phyloP scores from a whole-genome alignment of 306 rosid genomes.

The Cicer judaicum region DNA sequence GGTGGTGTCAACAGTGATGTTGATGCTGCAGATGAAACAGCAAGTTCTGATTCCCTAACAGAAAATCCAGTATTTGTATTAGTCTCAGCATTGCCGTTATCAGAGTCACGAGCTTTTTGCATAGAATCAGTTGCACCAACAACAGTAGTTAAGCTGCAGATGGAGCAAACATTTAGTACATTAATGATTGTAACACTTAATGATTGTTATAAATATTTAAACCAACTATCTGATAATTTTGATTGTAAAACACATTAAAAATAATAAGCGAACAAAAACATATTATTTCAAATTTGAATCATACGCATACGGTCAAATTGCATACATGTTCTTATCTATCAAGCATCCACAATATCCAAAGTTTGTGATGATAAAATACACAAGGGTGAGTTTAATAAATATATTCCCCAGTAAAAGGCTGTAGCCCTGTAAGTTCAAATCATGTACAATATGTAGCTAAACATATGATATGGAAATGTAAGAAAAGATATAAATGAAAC shows the following conservation, averaged over 20 bases:
- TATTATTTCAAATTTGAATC: too few relatives aligned
- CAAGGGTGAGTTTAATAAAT: not conserved
- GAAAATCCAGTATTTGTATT: constrained; percentile 46
- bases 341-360: not conserved
- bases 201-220: constrained; percentile 1
- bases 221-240: constrained; percentile 6
- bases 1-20: constrained; percentile 49
- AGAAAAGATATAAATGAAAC: not conserved
- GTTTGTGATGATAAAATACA: not conserved
- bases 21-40: constrained; percentile 52
- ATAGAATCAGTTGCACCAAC: constrained; percentile 43
- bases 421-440: constrained; percentile 20
- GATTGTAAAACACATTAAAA: not conserved
- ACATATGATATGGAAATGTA: constrained; percentile 1
- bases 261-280: too few relatives aligned
- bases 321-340: not conserved
- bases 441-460: not conserved
- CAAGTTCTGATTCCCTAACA: constrained; percentile 51
- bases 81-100: constrained; percentile 47
- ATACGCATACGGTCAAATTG: constrained; percentile 6
- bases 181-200: constrained; percentile 16
- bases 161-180: constrained; percentile 33
- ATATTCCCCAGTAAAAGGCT: not conserved
- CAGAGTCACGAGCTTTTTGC: constrained; percentile 47
- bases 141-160: constrained; percentile 60